These are phyloP conservation scores for Stylosanthes scabra DNA, from an alignment of 331 rosid species.

Conservation along the genomic window DNA sequence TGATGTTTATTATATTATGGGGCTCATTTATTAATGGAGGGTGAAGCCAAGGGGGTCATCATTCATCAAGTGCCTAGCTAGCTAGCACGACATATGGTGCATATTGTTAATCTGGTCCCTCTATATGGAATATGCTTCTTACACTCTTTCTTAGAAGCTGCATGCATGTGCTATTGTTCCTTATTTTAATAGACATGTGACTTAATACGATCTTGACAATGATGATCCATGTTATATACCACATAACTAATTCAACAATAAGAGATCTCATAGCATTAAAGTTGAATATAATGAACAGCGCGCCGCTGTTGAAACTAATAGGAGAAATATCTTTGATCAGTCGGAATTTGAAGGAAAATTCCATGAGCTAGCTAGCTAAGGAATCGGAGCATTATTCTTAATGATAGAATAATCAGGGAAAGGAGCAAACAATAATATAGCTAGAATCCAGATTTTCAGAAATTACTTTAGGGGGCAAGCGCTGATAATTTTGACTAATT, in stretches of 20 bases:
- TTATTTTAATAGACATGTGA: not conserved
- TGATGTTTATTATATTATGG: slow-evolving; percentile 15
- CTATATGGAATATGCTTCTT: not conserved
- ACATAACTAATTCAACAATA: not conserved
- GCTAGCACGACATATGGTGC: not conserved
- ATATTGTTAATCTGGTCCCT: not conserved
- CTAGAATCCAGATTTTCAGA: too few relatives aligned
- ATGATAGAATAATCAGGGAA: too few relatives aligned
- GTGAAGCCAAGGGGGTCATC: slow-evolving; percentile 11
- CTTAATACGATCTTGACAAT: not conserved
- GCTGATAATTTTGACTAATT: too few relatives aligned
- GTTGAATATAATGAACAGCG: not conserved
- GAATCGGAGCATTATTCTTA: too few relatives aligned
- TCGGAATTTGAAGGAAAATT: not conserved
- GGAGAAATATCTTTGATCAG: too few relatives aligned
- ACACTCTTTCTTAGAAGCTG: slow-evolving; percentile 1
- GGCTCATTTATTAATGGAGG: not conserved
- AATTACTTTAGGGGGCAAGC: not conserved
- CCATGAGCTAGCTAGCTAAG: too few relatives aligned
- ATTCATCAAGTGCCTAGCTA: too few relatives aligned
- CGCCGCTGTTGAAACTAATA: too few relatives aligned
- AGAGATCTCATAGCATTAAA: not conserved
- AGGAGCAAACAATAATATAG: too few relatives aligned
- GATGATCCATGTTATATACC: too few relatives aligned
- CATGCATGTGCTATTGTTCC: not conserved